Conservation (phyloP, 1,139 yeast genomes). For the Scheffersomyces cryptocercus region DNA sequence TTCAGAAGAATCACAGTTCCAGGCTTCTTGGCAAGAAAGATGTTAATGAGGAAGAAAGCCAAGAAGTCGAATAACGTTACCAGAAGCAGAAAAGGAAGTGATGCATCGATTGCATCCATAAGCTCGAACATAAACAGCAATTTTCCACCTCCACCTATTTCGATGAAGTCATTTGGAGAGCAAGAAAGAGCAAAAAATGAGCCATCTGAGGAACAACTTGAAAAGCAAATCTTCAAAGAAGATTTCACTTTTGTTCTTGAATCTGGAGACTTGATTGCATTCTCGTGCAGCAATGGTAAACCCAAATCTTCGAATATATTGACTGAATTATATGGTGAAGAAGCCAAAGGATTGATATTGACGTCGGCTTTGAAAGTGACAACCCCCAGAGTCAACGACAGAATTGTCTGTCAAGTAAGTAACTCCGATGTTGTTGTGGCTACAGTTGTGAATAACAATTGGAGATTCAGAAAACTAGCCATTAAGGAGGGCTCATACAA, state of each 20-base stretch:
- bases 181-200: conserved; percentile 6
- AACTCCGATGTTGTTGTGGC: conserved; percentile 60
- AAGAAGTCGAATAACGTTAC: conserved; percentile 21
- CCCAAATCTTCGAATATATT: conserved; percentile 27
- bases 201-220: conserved; percentile 7
- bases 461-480: conserved; percentile 58
- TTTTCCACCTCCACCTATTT: conserved; percentile 28
- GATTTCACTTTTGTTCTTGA: conserved; percentile 38
- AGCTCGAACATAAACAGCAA: conserved; percentile 33
- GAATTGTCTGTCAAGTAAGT: conserved; percentile 59
- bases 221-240: conserved; percentile 18
- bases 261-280: conserved; percentile 48
- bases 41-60: conserved; percentile 26
- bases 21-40: conserved; percentile 49
- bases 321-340: conserved; percentile 21
- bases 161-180: conserved; percentile 12
- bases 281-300: conserved; percentile 51
- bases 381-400: conserved; percentile 76
- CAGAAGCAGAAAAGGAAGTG: conserved; percentile 27
- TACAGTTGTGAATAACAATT: conserved; percentile 62
- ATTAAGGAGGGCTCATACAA: conserved; percentile 52
- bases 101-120: conserved; percentile 21
- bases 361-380: conserved; percentile 54
- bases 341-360: conserved; percentile 24
- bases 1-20: conserved; percentile 59